Percentiles rank a stretch among this genome's conserved stretches.
Conservation (phyloP, 805 yeast genomes). For the Nakazawaea ernobii region DNA sequence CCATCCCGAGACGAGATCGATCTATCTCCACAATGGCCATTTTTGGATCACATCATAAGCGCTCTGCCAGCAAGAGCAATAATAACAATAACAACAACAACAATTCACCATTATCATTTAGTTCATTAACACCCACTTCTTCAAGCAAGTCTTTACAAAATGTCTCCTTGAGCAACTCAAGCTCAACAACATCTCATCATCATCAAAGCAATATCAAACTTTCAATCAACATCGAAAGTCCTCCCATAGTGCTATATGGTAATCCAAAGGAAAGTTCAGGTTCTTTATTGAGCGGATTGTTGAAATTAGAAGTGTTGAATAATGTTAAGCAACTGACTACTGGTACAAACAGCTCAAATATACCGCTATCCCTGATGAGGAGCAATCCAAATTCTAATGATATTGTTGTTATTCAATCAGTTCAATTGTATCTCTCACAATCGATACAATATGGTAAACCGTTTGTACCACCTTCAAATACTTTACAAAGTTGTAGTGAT, state of each 20-base stretch:
- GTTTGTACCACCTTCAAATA: constrained; percentile 46
- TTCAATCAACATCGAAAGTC: constrained; percentile 72
- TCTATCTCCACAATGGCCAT: constrained; percentile 2
- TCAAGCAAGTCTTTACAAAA: constrained; percentile 10
- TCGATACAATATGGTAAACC: constrained; percentile 62
- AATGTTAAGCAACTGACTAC: constrained; percentile 2
- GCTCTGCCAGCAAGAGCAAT: background rate
- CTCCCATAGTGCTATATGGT: constrained; percentile 87
- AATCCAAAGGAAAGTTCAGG: constrained; percentile 75
- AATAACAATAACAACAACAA: background rate
- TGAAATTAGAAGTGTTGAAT: constrained; percentile 49
- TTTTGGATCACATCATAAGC: constrained; percentile 6
- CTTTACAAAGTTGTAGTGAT: constrained; percentile 47
- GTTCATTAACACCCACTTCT: constrained; percentile 8
- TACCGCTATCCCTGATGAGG: constrained; percentile 14
- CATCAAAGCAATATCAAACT: constrained; percentile 26
- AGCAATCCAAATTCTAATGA: constrained; percentile 17
- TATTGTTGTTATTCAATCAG: constrained; percentile 48
- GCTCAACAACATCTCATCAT: background rate
- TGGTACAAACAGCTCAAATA: background rate
- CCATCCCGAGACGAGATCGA: too few relatives aligned
- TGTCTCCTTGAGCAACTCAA: background rate
- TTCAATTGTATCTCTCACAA: constrained; percentile 68
- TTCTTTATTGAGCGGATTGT: constrained; percentile 74
- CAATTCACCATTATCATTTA: constrained; percentile 1